Evolutionary conservation across 768 basidiomycete genomes (phyloP).

Genomic region (Suillus placidus): DNA sequence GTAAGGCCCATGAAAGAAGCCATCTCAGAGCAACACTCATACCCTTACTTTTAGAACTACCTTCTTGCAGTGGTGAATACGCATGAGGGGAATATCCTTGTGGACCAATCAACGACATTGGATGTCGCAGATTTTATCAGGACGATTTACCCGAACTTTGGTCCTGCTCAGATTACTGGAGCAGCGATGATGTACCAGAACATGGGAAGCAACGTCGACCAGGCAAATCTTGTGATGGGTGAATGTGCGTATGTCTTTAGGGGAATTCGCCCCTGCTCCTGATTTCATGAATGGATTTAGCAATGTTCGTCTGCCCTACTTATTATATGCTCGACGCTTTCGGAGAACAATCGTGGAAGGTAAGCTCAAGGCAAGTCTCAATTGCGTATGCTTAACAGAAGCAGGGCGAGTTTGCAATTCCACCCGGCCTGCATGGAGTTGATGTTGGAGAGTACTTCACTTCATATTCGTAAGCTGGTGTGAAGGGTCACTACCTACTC

Average conservation of each 20-base stretch:
- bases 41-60: constrained; percentile 17
- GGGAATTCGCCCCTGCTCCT: background rate
- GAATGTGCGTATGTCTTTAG: constrained; percentile 36
- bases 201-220: constrained; percentile 36
- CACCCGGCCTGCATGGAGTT: constrained; percentile 34
- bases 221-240: constrained; percentile 39
- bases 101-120: constrained; percentile 26
- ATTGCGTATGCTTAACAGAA: constrained; percentile 11
- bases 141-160: constrained; percentile 43
- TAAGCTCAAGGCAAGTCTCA: constrained; percentile 24
- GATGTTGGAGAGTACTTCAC: constrained; percentile 47
- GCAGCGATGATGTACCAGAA: constrained; percentile 33
- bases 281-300: constrained; percentile 15
- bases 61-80: constrained; percentile 32
- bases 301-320: constrained; percentile 30
- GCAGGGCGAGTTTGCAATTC: constrained; percentile 31
- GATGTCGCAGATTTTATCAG: constrained; percentile 23
- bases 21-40: constrained; percentile 1
- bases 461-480: constrained; percentile 28
- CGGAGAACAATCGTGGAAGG: constrained; percentile 28
- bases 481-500: background rate
- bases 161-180: constrained; percentile 24
- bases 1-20: constrained; percentile 28
- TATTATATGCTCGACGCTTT: constrained; percentile 28
- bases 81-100: constrained; percentile 36